Evolutionary conservation across 140 eudicot species (phyloP).

Genomic region (Flaveria floridana): DNA sequence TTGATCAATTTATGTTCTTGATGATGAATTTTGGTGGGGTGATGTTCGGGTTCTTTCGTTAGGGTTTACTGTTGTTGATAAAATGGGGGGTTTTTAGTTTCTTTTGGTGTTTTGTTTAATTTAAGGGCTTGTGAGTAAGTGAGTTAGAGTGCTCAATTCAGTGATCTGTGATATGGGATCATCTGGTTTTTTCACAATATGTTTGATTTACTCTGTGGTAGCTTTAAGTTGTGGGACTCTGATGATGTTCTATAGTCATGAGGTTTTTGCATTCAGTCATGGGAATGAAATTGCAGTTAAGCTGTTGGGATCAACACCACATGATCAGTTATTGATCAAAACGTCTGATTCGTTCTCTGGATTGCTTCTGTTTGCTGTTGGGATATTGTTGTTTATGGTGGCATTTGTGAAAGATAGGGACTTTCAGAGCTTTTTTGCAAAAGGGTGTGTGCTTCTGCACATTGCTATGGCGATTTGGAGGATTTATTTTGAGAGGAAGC

Average conservation of each 20-base stretch:
- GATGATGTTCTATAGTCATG: constrained; percentile 58
- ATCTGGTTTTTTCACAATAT: constrained; percentile 66
- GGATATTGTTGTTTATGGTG: constrained; percentile 85
- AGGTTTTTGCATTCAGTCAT: constrained; percentile 64
- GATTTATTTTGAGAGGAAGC: constrained; percentile 71
- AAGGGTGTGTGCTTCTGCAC: constrained; percentile 92
- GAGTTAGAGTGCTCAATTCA: background rate
- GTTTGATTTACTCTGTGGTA: constrained; percentile 71
- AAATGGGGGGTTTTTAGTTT: background rate
- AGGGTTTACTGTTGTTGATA: background rate
- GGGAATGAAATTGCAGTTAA: constrained; percentile 70
- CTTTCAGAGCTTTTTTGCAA: constrained; percentile 82
- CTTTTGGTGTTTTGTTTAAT: constrained; percentile 12
- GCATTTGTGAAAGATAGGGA: constrained; percentile 88
- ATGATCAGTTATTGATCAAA: constrained; percentile 72
- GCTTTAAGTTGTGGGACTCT: constrained; percentile 71
- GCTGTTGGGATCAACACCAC: constrained; percentile 85
- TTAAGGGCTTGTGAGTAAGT: constrained; percentile 15
- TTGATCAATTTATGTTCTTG: background rate
- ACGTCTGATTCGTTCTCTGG: constrained; percentile 97
- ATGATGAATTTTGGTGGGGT: background rate
- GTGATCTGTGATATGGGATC: constrained; percentile 57
- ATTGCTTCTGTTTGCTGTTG: constrained; percentile 77
- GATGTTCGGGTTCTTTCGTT: constrained; percentile 17
- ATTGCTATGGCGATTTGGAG: constrained; percentile 87